phyloP scores from a whole-genome alignment of 352 stramenopile species.

The Pythium sp. region DNA sequence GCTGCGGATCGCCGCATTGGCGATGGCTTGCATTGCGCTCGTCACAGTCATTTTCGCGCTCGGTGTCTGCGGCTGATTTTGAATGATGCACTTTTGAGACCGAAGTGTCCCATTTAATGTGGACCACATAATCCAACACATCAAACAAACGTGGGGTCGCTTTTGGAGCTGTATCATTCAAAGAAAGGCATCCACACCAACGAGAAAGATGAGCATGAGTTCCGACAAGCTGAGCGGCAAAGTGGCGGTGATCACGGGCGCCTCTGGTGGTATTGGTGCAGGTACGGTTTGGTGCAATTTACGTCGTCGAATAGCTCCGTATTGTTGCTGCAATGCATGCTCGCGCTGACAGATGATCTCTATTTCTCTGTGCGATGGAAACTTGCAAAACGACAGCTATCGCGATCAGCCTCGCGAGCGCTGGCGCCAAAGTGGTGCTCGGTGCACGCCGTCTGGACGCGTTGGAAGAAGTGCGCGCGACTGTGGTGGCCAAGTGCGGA shows the following conservation, averaged over 20 bases:
- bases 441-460: slow-evolving; percentile 68
- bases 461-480: slow-evolving; percentile 41
- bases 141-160: background rate
- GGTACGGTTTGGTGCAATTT: slow-evolving; percentile 14
- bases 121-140: background rate
- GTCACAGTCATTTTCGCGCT: background rate
- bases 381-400: slow-evolving; percentile 38
- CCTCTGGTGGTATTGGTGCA: slow-evolving; percentile 85
- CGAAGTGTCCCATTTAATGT: background rate
- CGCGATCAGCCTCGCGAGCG: slow-evolving; percentile 54
- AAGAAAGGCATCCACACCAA: background rate
- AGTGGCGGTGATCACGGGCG: slow-evolving; percentile 86
- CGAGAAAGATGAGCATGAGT: background rate
- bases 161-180: slow-evolving; percentile 1
- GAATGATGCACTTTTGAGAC: background rate
- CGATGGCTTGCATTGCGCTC: background rate
- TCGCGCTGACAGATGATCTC: background rate
- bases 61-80: background rate
- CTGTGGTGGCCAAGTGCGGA: slow-evolving; percentile 30
- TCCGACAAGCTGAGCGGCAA: slow-evolving; percentile 52
- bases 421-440: slow-evolving; percentile 82
- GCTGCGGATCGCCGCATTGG: background rate
- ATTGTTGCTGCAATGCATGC: background rate
- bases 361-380: background rate
- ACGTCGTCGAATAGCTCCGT: background rate